Evolutionary conservation across 208 protist species (phyloP), one percentile per base, ranked within the genome.

Genomic region (Trypanosoma mega): DNA sequence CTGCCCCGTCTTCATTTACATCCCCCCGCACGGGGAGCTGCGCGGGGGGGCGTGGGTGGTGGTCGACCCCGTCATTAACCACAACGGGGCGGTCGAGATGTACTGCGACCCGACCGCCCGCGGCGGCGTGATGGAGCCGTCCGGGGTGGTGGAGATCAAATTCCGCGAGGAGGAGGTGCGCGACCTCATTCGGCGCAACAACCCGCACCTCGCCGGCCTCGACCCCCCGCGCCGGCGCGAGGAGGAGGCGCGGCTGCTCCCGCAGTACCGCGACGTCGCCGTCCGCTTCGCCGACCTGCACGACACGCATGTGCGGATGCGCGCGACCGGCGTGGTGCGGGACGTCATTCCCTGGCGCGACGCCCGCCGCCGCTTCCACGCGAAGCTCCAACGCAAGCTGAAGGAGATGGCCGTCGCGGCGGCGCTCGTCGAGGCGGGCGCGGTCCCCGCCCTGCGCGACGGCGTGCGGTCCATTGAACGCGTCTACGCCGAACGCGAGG

Each of bases 21-120:
- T 99, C 41, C 97, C 98, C 14, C 98, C 98, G 9, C 69, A 79
- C 59, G 96, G 91, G 29, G 98, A 99, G 66, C 78, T 99, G 33
- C 90, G 98, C 56, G 98, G 98, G 44, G 98, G 98, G 20, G 96
- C 98, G 21, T 99, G 98, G 98, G 98, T 99, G 3, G 98, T 99
- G 3, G 80, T 99, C 5, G 98, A 99, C 77, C 87, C 96, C 2
- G 90, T 88, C 30, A 98, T 99, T 78, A 99, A 99, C 80, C 69
- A 92, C 33, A 89, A 97, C 46, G 75, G 76, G 6, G 87, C 91
- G 55, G 98, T 99, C 67, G 96, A 99, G 68, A 99, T 99, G 98
- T 99, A 98, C 82, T 97, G 96, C 21, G 92, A 97, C 64, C 34
- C 66, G 8, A 88, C 79, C 39, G 70, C 89, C 6, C 84, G 94